These are phyloP conservation scores for Botryotinia narcissicola DNA, from an alignment of 2,329 filamentous ascomycete genomes.

Conservation along the genomic window DNA sequence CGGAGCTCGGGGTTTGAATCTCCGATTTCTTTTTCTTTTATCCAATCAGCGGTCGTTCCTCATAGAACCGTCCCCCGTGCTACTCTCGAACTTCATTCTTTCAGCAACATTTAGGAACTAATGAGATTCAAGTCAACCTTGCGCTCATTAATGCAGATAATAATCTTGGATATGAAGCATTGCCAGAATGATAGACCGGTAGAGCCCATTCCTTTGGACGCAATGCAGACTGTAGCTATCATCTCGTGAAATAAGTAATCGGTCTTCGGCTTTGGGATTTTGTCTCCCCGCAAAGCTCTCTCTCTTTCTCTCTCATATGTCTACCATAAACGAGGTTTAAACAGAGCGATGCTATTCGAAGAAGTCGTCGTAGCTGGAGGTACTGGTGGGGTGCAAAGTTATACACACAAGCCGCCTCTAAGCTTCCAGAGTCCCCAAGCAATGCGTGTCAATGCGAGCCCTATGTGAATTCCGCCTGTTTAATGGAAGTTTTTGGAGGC, in stretches of 20 bases:
- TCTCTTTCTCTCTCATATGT: no score
- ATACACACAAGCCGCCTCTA: not conserved
- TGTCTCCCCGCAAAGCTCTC: not conserved
- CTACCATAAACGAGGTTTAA: not conserved
- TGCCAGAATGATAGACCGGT: not conserved
- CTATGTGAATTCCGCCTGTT: not conserved
- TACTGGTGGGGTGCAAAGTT: not conserved
- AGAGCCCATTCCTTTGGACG: not conserved
- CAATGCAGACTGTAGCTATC: not conserved
- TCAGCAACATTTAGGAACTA: not conserved
- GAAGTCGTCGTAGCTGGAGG: not conserved
- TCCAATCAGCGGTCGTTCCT: not conserved
- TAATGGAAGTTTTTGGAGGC: not conserved
- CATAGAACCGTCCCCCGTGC: not conserved
- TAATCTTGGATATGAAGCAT: not conserved
- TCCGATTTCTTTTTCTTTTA: not conserved
- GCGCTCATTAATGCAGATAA: not conserved
- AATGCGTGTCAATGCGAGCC: not conserved
- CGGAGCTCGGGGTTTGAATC: not conserved
- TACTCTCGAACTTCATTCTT: not conserved
- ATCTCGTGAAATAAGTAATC: not conserved
- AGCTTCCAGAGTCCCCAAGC: not conserved
- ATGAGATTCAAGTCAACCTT: not conserved
- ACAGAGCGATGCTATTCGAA: not conserved
- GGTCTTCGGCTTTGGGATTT: not conserved